phyloP scores from a whole-genome alignment of 2,329 filamentous ascomycete genomes.

The Neopestalotiopsis rosae region DNA sequence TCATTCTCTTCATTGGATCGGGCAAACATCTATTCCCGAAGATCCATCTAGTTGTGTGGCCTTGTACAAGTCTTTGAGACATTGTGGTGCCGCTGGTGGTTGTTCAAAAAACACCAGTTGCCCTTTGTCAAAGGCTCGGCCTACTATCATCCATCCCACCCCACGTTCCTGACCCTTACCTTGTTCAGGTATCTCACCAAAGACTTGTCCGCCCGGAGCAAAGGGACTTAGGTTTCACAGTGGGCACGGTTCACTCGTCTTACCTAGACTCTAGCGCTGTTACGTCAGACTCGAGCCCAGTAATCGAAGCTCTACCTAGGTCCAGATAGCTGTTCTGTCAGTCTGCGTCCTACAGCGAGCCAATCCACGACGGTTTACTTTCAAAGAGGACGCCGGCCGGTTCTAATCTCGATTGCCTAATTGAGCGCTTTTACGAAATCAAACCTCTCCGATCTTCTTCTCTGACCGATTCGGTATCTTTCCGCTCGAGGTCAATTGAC shows the following conservation, averaged over 20 bases:
- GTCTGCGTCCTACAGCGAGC: neutral
- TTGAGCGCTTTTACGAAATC: neutral
- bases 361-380: neutral
- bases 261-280: slow-evolving; percentile 8
- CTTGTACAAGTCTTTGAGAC: neutral
- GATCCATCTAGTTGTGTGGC: neutral
- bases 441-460: neutral
- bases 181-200: neutral
- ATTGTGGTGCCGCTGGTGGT: neutral
- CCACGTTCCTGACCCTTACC: slow-evolving; percentile 15
- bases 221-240: neutral
- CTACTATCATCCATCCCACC: slow-evolving; percentile 5
- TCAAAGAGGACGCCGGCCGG: slow-evolving; percentile 3
- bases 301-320: slow-evolving; percentile 5
- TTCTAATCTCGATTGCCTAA: neutral
- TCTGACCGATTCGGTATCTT: neutral
- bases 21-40: slow-evolving; percentile 13
- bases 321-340: neutral
- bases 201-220: neutral
- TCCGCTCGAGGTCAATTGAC: slow-evolving; percentile 4
- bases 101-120: neutral
- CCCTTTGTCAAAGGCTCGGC: neutral
- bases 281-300: slow-evolving; percentile 15
- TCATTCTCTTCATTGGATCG: neutral
- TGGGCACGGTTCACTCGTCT: neutral